Conservation (phyloP, 306 rosid species). For the Acacia melanoxylon region DNA sequence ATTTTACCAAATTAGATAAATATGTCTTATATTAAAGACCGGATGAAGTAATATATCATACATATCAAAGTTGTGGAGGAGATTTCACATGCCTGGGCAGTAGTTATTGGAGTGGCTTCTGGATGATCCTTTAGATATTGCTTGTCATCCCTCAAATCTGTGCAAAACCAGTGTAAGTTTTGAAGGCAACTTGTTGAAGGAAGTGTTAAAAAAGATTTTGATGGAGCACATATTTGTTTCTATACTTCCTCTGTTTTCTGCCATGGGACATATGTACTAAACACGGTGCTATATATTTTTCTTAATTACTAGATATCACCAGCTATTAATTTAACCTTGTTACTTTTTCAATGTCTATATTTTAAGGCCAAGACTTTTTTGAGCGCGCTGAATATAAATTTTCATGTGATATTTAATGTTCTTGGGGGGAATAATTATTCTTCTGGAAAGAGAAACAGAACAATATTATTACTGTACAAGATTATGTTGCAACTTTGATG, state of each 20-base stretch:
- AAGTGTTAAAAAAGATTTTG: background rate
- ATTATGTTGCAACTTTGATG: background rate
- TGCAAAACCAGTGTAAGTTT: background rate
- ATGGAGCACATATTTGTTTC: background rate
- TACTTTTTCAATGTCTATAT: background rate
- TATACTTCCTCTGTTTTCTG: conserved; percentile 18
- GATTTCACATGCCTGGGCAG: conserved; percentile 64
- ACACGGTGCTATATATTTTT: background rate
- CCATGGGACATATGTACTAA: background rate
- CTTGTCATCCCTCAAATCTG: conserved; percentile 75
- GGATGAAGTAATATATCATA: background rate
- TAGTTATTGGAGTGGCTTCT: conserved; percentile 52
- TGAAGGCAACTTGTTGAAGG: background rate
- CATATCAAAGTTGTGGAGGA: background rate
- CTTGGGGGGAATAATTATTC: background rate
- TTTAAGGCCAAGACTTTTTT: background rate
- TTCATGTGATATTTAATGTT: background rate
- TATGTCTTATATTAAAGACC: no score
- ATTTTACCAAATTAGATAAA: no score
- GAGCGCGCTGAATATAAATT: background rate
- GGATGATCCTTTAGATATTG: conserved; percentile 63
- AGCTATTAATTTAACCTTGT: background rate
- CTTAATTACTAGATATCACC: background rate
- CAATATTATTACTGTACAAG: background rate
- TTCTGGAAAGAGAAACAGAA: background rate